Percentiles rank a stretch among this genome's conserved stretches.
Evolutionary conservation across 352 stramenopile species (phyloP).

Genomic region (Peronospora belbahrii): DNA sequence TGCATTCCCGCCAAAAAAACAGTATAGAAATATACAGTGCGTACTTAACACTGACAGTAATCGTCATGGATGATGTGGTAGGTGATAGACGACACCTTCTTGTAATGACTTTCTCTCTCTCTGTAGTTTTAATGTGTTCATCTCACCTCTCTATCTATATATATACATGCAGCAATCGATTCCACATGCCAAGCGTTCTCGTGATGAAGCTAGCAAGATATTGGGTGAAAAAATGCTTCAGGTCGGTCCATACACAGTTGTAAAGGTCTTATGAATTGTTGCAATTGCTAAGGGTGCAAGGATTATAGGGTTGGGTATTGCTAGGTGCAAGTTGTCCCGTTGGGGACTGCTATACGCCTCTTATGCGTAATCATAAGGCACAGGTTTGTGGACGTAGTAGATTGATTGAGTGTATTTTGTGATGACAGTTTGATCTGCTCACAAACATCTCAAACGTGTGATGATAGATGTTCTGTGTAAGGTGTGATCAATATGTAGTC

Average conservation of each 20-base stretch:
- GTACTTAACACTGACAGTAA: neutral
- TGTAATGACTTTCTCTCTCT: no score
- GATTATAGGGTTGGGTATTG: slow-evolving; percentile 67
- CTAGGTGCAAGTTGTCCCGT: slow-evolving; percentile 56
- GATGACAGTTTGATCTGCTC: neutral
- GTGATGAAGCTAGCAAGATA: slow-evolving; percentile 64
- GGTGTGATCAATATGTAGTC: slow-evolving; percentile 66
- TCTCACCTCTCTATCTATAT: neutral
- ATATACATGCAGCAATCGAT: neutral
- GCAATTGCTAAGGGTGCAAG: neutral
- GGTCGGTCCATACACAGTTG: slow-evolving; percentile 18
- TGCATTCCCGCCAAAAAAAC: slow-evolving; percentile 22
- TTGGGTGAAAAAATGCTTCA: slow-evolving; percentile 80
- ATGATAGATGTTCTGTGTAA: slow-evolving; percentile 64
- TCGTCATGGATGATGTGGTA: slow-evolving; percentile 19
- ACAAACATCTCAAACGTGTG: neutral
- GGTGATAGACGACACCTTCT: no score
- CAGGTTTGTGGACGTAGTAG: slow-evolving; percentile 22
- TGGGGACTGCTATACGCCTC: slow-evolving; percentile 65
- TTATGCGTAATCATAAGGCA: slow-evolving; percentile 71
- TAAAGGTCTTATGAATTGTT: neutral
- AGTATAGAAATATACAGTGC: slow-evolving; percentile 3
- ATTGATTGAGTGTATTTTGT: neutral
- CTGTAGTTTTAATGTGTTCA: neutral
- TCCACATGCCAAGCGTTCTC: slow-evolving; percentile 27